A percentile compares a stretch with the other conserved stretches of the same genome.
These are phyloP conservation scores for Phialophora chinensis DNA, from an alignment of 2,329 filamentous ascomycete species.

Conservation along the genomic window DNA sequence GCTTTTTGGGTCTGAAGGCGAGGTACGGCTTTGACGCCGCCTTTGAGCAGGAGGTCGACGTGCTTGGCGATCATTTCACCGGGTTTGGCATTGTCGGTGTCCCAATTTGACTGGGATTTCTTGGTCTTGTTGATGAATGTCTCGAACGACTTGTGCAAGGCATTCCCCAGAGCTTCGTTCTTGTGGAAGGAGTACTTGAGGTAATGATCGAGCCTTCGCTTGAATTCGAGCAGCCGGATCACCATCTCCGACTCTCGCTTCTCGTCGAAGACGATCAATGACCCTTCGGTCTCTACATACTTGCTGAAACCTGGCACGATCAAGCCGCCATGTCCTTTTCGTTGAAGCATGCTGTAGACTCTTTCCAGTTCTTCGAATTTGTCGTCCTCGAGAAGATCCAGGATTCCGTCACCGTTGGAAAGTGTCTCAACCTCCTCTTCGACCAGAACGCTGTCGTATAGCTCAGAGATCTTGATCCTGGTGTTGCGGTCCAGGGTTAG, in stretches of 20 bases:
- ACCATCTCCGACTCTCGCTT: constrained; percentile 85
- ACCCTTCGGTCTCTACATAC: constrained; percentile 79
- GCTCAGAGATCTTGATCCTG: constrained; percentile 73
- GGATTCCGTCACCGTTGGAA: constrained; percentile 69
- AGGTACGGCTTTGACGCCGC: constrained; percentile 83
- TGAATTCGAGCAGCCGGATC: constrained; percentile 77
- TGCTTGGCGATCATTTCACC: constrained; percentile 99
- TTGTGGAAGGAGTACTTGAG: constrained; percentile 77
- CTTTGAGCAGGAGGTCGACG: constrained; percentile 84
- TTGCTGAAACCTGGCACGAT: constrained; percentile 75
- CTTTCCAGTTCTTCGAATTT: constrained; percentile 73
- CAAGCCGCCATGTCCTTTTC: constrained; percentile 71
- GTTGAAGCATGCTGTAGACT: constrained; percentile 77
- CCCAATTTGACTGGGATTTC: constrained; percentile 72
- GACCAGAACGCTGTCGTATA: constrained; percentile 76
- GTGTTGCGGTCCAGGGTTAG: constrained; percentile 85
- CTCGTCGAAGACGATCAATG: constrained; percentile 77
- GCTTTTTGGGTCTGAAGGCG: constrained; percentile 62
- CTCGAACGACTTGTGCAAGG: constrained; percentile 82
- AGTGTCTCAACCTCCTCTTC: constrained; percentile 69
- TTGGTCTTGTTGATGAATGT: constrained; percentile 89
- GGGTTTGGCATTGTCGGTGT: constrained; percentile 86
- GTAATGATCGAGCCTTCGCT: constrained; percentile 76
- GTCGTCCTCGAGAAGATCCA: constrained; percentile 73
- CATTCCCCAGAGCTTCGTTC: constrained; percentile 77